phyloP scores from a whole-genome alignment of 2,329 filamentous ascomycete genomes.

The Graphilbum fragrans region DNA sequence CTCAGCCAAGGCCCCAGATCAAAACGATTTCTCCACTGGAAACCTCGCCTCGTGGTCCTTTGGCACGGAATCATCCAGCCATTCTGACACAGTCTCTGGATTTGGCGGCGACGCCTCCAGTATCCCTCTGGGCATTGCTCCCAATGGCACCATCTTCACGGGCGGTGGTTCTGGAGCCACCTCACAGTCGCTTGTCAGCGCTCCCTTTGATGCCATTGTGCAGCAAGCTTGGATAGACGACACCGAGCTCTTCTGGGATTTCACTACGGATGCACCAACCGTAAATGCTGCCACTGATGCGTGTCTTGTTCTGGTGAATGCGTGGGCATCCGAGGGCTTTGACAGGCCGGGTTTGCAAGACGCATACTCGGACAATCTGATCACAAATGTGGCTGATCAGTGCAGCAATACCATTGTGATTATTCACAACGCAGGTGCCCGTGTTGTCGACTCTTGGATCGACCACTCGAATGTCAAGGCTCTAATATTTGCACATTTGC shows the following conservation, averaged over 20 bases:
- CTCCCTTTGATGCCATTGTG: slow-evolving; percentile 43
- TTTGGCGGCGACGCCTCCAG: neutral
- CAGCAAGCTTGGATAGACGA: slow-evolving; percentile 39
- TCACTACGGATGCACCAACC: slow-evolving; percentile 29
- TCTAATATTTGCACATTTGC: slow-evolving; percentile 49
- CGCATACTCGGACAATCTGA: slow-evolving; percentile 47
- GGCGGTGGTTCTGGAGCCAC: slow-evolving; percentile 24
- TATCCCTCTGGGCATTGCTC: slow-evolving; percentile 15
- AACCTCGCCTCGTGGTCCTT: slow-evolving; percentile 23
- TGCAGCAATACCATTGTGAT: slow-evolving; percentile 52
- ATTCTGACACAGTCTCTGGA: neutral
- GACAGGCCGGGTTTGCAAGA: slow-evolving; percentile 51
- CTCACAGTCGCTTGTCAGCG: slow-evolving; percentile 27
- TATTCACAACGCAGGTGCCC: slow-evolving; percentile 48
- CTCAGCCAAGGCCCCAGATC: slow-evolving; percentile 35
- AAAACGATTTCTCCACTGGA: slow-evolving; percentile 24
- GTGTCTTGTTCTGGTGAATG: slow-evolving; percentile 55
- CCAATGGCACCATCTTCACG: slow-evolving; percentile 28
- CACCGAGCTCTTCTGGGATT: slow-evolving; percentile 49
- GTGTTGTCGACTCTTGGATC: slow-evolving; percentile 46
- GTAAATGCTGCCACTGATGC: slow-evolving; percentile 43
- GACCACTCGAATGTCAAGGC: slow-evolving; percentile 51
- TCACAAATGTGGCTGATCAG: slow-evolving; percentile 41
- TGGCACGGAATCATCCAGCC: slow-evolving; percentile 22
- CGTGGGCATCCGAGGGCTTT: slow-evolving; percentile 59